These are phyloP conservation scores for Russula abietina DNA, from an alignment of 768 basidiomycete species.

Conservation along the genomic window DNA sequence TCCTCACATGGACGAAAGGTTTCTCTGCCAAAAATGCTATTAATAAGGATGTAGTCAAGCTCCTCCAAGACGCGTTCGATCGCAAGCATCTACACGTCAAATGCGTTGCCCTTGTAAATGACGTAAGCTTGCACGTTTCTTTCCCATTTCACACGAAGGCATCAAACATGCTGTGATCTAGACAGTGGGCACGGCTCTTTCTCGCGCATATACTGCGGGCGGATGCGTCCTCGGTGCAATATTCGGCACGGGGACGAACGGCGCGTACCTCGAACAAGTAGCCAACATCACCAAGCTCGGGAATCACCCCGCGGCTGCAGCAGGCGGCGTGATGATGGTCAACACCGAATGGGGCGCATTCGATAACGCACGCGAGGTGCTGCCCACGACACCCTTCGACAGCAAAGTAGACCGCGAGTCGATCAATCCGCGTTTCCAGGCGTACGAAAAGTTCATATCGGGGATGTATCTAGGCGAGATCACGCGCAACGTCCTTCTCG, in stretches of 20 bases:
- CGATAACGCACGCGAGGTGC: conserved; percentile 82
- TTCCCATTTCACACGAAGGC: background rate
- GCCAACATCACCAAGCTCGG: conserved; percentile 80
- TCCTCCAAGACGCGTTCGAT: conserved; percentile 90
- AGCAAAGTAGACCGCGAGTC: conserved; percentile 87
- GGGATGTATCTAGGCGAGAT: conserved; percentile 99
- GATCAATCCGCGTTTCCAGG: conserved; percentile 90
- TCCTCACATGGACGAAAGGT: conserved; percentile 95
- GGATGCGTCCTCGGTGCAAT: conserved; percentile 86
- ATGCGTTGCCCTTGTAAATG: conserved; percentile 90
- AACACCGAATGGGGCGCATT: conserved; percentile 99
- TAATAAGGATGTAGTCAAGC: conserved; percentile 81
- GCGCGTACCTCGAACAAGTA: conserved; percentile 90
- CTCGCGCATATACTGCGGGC: conserved; percentile 89
- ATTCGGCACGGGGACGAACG: conserved; percentile 98
- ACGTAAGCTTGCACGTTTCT: conserved; percentile 48
- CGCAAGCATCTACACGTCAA: conserved; percentile 87
- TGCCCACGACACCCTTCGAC: conserved; percentile 87
- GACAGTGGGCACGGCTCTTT: conserved; percentile 94
- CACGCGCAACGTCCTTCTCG: conserved; percentile 74
- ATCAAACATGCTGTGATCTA: conserved; percentile 30
- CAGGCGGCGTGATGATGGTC: conserved; percentile 82
- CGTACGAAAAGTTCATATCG: conserved; percentile 97
- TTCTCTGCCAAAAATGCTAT: conserved; percentile 88
- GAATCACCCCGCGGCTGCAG: conserved; percentile 49